These are phyloP conservation scores for Gleditsia sinensis DNA, from an alignment of 306 rosid genomes.

Conservation along the genomic window DNA sequence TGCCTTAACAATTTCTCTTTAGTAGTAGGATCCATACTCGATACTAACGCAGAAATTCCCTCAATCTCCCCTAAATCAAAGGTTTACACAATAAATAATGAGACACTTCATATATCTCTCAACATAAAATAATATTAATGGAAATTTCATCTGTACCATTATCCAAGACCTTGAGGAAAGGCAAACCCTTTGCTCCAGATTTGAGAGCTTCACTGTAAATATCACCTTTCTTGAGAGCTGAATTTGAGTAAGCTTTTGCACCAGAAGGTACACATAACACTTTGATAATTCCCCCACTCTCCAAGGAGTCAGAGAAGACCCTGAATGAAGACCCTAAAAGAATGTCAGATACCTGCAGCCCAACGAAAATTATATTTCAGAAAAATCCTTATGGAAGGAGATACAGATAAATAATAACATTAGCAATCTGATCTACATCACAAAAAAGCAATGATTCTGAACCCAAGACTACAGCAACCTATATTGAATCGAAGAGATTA, in stretches of 20 bases:
- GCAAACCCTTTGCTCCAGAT: slow-evolving; percentile 95
- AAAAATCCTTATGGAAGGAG: slow-evolving; percentile 28
- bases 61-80: slow-evolving; percentile 67
- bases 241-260: slow-evolving; percentile 78
- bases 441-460: slow-evolving; percentile 24
- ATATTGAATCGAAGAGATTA: neutral
- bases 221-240: slow-evolving; percentile 89
- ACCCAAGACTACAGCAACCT: slow-evolving; percentile 5
- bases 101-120: slow-evolving; percentile 17
- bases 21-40: slow-evolving; percentile 67
- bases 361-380: slow-evolving; percentile 18
- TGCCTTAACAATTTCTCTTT: slow-evolving; percentile 53
- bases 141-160: slow-evolving; percentile 54
- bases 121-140: slow-evolving; percentile 1
- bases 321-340: slow-evolving; percentile 76
- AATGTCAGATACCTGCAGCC: slow-evolving; percentile 80
- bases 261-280: slow-evolving; percentile 80
- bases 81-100: slow-evolving; percentile 20
- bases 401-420: slow-evolving; percentile 2
- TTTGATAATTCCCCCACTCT: slow-evolving; percentile 73
- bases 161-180: slow-evolving; percentile 82
- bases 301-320: slow-evolving; percentile 83
- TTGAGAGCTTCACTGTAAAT: slow-evolving; percentile 69
- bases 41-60: slow-evolving; percentile 79
- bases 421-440: slow-evolving; percentile 6